Percentiles rank a stretch among this genome's conserved stretches.
phyloP scores from a whole-genome alignment of 495 filamentous ascomycete genomes.

The Viridothelium virens region DNA sequence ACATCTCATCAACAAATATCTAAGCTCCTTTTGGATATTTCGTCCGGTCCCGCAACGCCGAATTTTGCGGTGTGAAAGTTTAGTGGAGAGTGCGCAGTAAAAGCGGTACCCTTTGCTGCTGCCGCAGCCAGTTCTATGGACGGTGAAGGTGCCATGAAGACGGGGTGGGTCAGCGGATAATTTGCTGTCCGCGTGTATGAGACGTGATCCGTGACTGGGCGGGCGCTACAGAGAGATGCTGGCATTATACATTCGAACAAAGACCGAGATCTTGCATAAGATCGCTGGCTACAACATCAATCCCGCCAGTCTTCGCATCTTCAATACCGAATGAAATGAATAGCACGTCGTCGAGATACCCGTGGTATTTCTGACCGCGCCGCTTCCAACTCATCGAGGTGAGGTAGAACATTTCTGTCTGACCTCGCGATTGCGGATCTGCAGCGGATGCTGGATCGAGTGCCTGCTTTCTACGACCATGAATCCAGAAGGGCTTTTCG shows the following conservation, averaged over 20 bases:
- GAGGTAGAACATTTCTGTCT: conserved; percentile 44
- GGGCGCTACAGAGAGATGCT: background rate
- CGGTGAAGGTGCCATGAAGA: too few species aligned
- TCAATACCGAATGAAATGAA: conserved; percentile 47
- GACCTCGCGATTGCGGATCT: conserved; percentile 15
- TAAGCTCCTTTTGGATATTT: too few species aligned
- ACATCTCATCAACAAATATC: too few species aligned
- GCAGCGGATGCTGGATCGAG: background rate
- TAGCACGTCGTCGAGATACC: conserved; percentile 44
- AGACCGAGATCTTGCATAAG: conserved; percentile 38
- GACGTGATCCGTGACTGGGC: background rate
- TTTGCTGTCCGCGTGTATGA: background rate
- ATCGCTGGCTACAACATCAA: conserved; percentile 44
- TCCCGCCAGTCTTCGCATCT: conserved; percentile 37
- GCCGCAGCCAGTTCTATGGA: too few species aligned
- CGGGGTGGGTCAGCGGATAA: too few species aligned
- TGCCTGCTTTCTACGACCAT: conserved; percentile 32
- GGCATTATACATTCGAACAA: conserved; percentile 16
- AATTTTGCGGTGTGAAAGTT: too few species aligned
- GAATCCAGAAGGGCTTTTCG: conserved; percentile 45
- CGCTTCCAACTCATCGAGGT: conserved; percentile 47
- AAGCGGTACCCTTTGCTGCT: too few species aligned
- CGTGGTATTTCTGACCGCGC: conserved; percentile 40
- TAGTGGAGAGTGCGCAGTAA: too few species aligned
- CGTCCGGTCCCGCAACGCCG: too few species aligned